Evolutionary conservation across 768 basidiomycete genomes (phyloP).

Genomic region (Panellus pusillus): DNA sequence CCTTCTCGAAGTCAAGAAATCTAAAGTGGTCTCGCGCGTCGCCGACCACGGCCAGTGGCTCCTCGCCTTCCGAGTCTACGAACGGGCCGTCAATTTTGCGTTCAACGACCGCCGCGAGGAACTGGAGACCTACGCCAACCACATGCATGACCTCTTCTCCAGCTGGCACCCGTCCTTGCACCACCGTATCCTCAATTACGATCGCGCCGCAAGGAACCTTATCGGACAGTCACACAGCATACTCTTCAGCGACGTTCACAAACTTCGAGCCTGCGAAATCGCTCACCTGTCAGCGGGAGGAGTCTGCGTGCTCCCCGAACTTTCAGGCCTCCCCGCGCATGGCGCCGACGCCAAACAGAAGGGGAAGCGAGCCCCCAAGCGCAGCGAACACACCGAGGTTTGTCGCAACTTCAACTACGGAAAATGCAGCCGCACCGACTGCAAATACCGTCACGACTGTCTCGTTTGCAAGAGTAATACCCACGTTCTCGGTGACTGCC

Average conservation of each 20-base stretch:
- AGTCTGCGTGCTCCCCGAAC: background rate
- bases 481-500: background rate
- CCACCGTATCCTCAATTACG: background rate
- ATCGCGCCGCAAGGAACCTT: background rate
- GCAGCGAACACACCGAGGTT: background rate
- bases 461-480: background rate
- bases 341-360: background rate
- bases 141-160: background rate
- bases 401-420: background rate
- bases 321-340: no score
- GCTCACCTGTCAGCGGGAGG: background rate
- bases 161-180: background rate
- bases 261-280: background rate
- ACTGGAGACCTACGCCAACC: background rate
- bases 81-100: background rate
- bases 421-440: background rate
- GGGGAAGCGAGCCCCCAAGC: no score
- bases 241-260: background rate
- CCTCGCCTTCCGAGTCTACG: background rate
- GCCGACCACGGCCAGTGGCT: slow-evolving; percentile 5
- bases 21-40: slow-evolving; percentile 9
- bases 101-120: background rate
- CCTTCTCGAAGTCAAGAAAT: slow-evolving; percentile 13
- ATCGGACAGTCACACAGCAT: background rate
- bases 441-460: background rate